Base-by-base conservation (phyloP, 1,139 yeast genomes). In the Blastobotrys apis region DNA sequence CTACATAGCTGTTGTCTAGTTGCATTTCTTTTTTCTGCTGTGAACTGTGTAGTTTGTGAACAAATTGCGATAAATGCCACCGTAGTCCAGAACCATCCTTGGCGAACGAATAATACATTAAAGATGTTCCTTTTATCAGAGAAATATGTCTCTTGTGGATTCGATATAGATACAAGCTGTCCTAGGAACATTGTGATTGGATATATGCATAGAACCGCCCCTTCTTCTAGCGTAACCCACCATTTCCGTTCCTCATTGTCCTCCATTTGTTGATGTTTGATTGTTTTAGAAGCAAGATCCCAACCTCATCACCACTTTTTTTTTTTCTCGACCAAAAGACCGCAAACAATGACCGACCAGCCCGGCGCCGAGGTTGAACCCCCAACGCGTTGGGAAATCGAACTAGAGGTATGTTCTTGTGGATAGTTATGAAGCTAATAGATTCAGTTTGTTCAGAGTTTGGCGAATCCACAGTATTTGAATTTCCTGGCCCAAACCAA, bases 81-180 rank as follows among this genome's bases (percentile, higher is more conserved):
- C 0, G 88, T 74, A 1, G 96, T 88, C 97, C 97, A 92, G 13
- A 79, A 73, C 98, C 98, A 92, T 2, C 97, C 97, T 33, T 73
- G 73, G 58, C 92, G 92, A 35, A 90, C 96, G 61, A 92, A 84
- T 3, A 74, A 43, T 27, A 74, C 74, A 63, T 92, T 92, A 50
- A 90, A 62, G 16, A 88, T 37, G 61, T 84, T 84, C 35, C 73
- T 65, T 60, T 81, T 83, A 48, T 76, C 67, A 46, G 82, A 77
- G 63, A 80, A 84, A 48, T 69, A 68, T 12, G 58, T 48, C 25
- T 48, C 56, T 21, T 47, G 52, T 4, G 53, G 52, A 15, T 51
- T 44, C 2, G 53, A 33, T 30, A 53, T 23, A 17, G 55, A 55
- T 8, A 57, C 57, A 22, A 60, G 39, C 41, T 55, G 57, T 33